Base-by-base conservation (phyloP, 495 filamentous ascomycete species). In the Echria macrotheca region DNA sequence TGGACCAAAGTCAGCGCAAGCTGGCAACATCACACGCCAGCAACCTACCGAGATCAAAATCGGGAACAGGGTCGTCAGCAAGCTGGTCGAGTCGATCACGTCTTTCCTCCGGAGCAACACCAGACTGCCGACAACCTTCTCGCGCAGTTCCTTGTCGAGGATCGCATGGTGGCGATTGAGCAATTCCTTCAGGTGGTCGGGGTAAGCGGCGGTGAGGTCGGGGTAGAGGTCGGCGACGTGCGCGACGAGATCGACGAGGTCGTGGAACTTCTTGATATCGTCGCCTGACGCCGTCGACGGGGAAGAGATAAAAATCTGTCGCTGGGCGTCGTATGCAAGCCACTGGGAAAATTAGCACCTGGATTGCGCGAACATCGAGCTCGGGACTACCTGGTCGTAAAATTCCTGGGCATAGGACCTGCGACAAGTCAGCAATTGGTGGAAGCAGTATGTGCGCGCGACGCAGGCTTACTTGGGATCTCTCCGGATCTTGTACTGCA, bases 181-280 rank as follows among this genome's bases (percentile, higher is more conserved):
- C 53, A 97, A 80, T 29, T 83, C 75, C 50, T 86, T 87, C 17
- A 99, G 73, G 54, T 95, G 86, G 44, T 85, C 77, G 12, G 88
- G 82, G 61, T 95, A 97, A 4, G 75, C 68, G 41, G 80, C 77
- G 11, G 88, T 85, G 53, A 89, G 76, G 19, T 81, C 76, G 19
- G 91, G 89, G 65, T 93, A 99, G 70, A 88, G 93, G 61, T 95
- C 89, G 61, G 91, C 86, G 50, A 93, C 87, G 70, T 97, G 91
- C 26, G 91, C 82, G 44, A 97, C 69, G 56, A 96, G 87, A 57
- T 95, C 89, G 38, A 66, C 57, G 47, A 93, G 75, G 57, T 96
- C 89, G 44, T 84, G 79, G 43, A 96, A 79, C 19, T 87, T 86
- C 17, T 90, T 79, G 15, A 91, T 72, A 31, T 90, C 86, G 14